Evolutionary conservation across 306 rosid species (phyloP).

Genomic region (Mucuna pruriens): DNA sequence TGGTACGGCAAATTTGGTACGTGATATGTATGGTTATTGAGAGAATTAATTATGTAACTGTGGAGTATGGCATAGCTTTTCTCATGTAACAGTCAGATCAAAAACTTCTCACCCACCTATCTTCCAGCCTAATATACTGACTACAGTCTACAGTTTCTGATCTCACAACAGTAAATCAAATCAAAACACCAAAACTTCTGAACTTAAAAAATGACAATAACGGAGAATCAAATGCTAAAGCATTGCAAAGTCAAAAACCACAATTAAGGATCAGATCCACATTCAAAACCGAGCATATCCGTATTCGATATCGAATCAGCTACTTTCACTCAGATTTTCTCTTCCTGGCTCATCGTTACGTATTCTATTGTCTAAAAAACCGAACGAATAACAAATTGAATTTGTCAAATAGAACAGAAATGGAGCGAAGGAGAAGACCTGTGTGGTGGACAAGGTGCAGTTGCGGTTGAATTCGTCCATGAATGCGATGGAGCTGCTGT

Average conservation of each 20-base stretch:
- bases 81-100: slow-evolving; percentile 24
- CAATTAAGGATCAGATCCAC: slow-evolving; percentile 25
- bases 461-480: slow-evolving; percentile 86
- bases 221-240: slow-evolving; percentile 11
- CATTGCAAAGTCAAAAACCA: slow-evolving; percentile 15
- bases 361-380: background rate
- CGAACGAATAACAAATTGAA: background rate
- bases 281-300: background rate
- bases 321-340: background rate
- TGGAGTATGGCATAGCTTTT: background rate
- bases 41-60: background rate
- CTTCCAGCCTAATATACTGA: slow-evolving; percentile 12
- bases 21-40: background rate
- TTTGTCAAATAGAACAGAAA: background rate
- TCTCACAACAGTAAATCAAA: slow-evolving; percentile 1
- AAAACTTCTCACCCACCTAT: background rate
- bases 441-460: slow-evolving; percentile 83
- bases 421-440: slow-evolving; percentile 50
- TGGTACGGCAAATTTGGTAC: background rate
- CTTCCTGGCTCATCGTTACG: background rate
- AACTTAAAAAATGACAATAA: background rate
- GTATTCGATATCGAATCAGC: background rate
- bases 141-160: background rate
- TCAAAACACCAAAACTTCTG: slow-evolving; percentile 22
- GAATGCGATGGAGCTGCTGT: slow-evolving; percentile 56